These are phyloP conservation scores for Akanthomyces muscarius DNA, from an alignment of 2,329 filamentous ascomycete species.

Conservation along the genomic window DNA sequence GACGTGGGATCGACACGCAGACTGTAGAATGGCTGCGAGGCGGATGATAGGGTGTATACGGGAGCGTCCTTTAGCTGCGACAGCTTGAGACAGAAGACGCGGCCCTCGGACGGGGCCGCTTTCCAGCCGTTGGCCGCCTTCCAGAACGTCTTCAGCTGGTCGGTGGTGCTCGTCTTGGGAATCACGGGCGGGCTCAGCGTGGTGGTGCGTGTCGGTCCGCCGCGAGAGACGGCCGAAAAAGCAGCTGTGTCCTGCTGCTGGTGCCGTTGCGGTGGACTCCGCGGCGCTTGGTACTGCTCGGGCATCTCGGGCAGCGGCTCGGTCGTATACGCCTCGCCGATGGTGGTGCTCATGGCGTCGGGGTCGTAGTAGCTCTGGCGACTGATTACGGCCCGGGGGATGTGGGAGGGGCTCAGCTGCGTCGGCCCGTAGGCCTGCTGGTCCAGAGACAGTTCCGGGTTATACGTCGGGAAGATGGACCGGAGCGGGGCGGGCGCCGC, in stretches of 20 bases:
- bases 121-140: constrained; percentile 67
- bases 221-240: neutral
- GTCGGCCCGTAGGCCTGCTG: constrained; percentile 69
- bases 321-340: constrained; percentile 8
- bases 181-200: constrained; percentile 38
- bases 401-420: constrained; percentile 58
- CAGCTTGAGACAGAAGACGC: constrained; percentile 56
- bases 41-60: constrained; percentile 62
- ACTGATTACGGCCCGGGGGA: constrained; percentile 63
- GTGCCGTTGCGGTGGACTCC: neutral
- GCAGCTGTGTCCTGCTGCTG: neutral
- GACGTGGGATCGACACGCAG: constrained; percentile 62
- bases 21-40: constrained; percentile 62
- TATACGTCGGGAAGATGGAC: constrained; percentile 74
- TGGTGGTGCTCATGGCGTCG: constrained; percentile 13
- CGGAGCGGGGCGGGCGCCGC: constrained; percentile 44
- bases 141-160: constrained; percentile 63
- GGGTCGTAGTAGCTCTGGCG: constrained; percentile 51
- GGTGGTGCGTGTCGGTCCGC: neutral
- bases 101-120: constrained; percentile 55
- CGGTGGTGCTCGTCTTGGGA: constrained; percentile 51
- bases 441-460: constrained; percentile 61
- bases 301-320: constrained; percentile 16
- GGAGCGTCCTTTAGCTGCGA: constrained; percentile 56
- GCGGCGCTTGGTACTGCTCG: constrained; percentile 1